A percentile compares a stretch with the other conserved stretches of the same genome.
These are phyloP conservation scores for Ogataea trehalophila DNA, from an alignment of 805 yeast genomes.

Conservation along the genomic window DNA sequence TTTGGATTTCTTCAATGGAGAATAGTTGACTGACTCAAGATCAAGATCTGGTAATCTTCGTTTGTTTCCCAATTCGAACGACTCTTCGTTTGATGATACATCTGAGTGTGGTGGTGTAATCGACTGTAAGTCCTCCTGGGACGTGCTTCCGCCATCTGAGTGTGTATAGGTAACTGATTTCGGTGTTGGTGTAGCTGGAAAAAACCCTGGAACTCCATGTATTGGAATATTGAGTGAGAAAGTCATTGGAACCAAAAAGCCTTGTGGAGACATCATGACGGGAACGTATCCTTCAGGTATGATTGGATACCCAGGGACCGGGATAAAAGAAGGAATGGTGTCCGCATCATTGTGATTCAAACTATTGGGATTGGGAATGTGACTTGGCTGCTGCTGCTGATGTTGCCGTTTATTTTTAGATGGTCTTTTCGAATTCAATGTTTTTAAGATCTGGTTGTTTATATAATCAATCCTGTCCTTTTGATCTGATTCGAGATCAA, in stretches of 20 bases:
- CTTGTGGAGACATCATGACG: conserved; percentile 29
- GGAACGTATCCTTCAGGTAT: conserved; percentile 28
- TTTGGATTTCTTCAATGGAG: neutral
- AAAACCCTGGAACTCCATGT: too few species aligned
- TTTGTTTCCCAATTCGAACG: neutral
- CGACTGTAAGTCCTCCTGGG: too few species aligned
- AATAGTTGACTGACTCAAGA: neutral
- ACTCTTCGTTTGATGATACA: neutral
- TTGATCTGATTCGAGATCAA: neutral
- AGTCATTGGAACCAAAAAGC: conserved; percentile 26
- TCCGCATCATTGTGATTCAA: neutral
- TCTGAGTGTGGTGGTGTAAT: too few species aligned
- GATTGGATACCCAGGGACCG: conserved; percentile 21
- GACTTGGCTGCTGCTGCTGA: too few species aligned
- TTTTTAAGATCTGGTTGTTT: neutral
- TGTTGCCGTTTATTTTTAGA: neutral
- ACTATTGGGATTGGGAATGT: too few species aligned
- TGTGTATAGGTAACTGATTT: too few species aligned
- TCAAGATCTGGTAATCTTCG: too few species aligned
- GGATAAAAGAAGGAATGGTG: conserved; percentile 17
- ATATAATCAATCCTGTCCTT: neutral
- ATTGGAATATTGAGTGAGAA: conserved; percentile 4
- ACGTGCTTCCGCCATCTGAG: too few species aligned
- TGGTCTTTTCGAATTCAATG: neutral
- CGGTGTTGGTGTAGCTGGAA: too few species aligned